Conservation (phyloP, 345 rosid genomes). For the Kandelia obovata region DNA sequence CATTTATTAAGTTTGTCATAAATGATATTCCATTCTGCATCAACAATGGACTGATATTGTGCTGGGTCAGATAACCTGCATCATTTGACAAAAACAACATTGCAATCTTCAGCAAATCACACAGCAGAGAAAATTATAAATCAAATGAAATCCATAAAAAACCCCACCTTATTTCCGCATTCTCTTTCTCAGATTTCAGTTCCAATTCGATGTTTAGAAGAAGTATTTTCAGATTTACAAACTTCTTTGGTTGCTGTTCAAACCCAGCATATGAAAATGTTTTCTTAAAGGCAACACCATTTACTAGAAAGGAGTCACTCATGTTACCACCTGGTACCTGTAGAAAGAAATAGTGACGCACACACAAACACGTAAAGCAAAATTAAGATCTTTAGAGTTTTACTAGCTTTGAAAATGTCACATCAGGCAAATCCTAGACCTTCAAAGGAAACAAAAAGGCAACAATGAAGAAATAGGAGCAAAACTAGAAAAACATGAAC, state of each 20-base stretch:
- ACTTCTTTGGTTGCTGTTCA: conserved; percentile 98
- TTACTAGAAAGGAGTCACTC: conserved; percentile 92
- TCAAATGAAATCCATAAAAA: background rate
- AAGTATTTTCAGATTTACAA: conserved; percentile 72
- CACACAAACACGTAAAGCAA: too few species aligned
- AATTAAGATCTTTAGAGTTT: too few species aligned
- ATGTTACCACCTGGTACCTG: conserved; percentile 98
- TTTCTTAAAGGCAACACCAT: conserved; percentile 98
- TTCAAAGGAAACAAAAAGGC: too few species aligned
- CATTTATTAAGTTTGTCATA: conserved; percentile 98
- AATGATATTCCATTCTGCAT: conserved; percentile 99
- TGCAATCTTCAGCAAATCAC: conserved; percentile 7
- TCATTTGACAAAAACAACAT: conserved; percentile 13
- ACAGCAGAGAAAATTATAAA: background rate
- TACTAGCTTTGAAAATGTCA: too few species aligned
- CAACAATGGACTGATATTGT: conserved; percentile 97
- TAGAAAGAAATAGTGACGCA: background rate
- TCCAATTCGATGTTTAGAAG: conserved; percentile 85
- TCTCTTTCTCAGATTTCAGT: conserved; percentile 98
- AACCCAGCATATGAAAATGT: conserved; percentile 99
- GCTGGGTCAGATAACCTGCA: conserved; percentile 92
- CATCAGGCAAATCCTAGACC: too few species aligned
- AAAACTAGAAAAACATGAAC: too few species aligned
- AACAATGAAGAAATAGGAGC: too few species aligned
- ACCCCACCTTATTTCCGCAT: conserved; percentile 87